Evolutionary conservation across 331 rosid genomes (phyloP).

Genomic region (Telfairia occidentalis): DNA sequence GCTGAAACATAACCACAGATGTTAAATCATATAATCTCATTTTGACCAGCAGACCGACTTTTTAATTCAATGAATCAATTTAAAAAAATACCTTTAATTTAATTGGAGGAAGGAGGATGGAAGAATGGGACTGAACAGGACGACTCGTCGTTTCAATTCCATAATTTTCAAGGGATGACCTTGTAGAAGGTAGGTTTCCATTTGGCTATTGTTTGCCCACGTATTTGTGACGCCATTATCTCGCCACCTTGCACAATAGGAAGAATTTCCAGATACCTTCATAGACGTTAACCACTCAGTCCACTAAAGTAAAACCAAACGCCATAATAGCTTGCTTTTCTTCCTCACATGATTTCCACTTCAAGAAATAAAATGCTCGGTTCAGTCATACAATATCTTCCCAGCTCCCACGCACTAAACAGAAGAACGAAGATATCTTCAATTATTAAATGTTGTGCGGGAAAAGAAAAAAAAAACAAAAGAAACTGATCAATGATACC

Average conservation of each 20-base stretch:
- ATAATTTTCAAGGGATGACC: background rate
- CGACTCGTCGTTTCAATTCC: background rate
- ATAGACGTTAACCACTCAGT: background rate
- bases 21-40: background rate
- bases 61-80: background rate
- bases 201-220: background rate
- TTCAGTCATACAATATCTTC: background rate
- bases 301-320: background rate
- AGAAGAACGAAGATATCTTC: background rate
- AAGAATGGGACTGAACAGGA: background rate
- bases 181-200: background rate
- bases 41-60: background rate
- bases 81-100: background rate
- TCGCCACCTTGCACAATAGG: background rate
- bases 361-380: background rate
- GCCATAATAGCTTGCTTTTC: background rate
- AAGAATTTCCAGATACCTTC: background rate
- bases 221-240: background rate
- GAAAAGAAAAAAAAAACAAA: background rate
- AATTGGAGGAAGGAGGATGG: background rate
- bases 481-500: background rate
- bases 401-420: background rate
- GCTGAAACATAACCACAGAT: background rate
- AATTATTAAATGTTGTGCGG: background rate
- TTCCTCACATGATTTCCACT: background rate